Percentiles rank a stretch among this genome's conserved stretches.
These are phyloP conservation scores for Corrigiola litoralis DNA, from an alignment of 179 eudicot species.

Conservation along the genomic window DNA sequence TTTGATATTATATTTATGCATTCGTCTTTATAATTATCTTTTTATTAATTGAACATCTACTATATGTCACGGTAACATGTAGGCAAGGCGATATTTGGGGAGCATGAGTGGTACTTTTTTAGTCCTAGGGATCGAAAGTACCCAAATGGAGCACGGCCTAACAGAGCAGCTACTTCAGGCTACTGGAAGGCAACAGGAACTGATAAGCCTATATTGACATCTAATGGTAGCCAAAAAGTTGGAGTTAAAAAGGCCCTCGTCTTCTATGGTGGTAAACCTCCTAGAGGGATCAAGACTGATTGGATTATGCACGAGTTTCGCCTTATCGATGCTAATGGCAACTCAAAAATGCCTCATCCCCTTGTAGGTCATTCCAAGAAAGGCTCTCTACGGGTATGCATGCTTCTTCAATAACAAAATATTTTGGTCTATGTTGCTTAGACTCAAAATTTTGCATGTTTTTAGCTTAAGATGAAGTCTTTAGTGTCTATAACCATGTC, in stretches of 20 bases:
- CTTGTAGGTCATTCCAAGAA: conserved; percentile 29
- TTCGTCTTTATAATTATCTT: background rate
- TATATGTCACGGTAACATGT: background rate
- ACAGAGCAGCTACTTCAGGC: conserved; percentile 62
- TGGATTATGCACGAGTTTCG: conserved; percentile 73
- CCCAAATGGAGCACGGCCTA: conserved; percentile 68
- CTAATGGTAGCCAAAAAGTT: conserved; percentile 37
- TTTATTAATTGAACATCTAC: background rate
- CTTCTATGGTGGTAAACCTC: conserved; percentile 60
- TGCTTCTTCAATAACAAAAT: too few relatives aligned
- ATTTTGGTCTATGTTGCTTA: background rate
- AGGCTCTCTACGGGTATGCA: conserved; percentile 42
- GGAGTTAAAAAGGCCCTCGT: conserved; percentile 66
- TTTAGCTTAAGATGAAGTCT: too few relatives aligned
- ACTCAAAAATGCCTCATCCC: conserved; percentile 29
- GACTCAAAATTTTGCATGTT: too few relatives aligned
- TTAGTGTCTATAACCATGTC: too few relatives aligned
- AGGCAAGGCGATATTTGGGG: conserved; percentile 66
- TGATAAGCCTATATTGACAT: conserved; percentile 48
- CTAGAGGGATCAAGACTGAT: conserved; percentile 61
- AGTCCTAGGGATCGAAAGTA: conserved; percentile 61
- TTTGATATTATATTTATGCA: background rate
- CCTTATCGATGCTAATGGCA: conserved; percentile 19
- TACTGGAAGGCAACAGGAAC: conserved; percentile 73
- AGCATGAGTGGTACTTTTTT: conserved; percentile 62